Percentiles rank a stretch among this genome's conserved stretches.
phyloP scores from a whole-genome alignment of 2,329 filamentous ascomycete genomes.

The Botrytis cinerea region DNA sequence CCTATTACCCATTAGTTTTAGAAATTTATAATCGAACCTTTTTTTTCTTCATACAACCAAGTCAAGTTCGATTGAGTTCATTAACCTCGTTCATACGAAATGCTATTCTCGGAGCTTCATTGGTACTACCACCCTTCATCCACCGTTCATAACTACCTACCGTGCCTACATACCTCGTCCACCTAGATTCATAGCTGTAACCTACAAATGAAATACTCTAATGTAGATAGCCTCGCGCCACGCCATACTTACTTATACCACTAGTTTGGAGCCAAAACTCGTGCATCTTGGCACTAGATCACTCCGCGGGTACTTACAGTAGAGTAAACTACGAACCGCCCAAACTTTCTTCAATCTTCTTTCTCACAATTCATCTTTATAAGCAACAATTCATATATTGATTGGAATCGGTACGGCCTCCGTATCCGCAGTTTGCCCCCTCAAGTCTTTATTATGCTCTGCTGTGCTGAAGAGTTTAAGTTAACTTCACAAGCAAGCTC shows the following conservation, averaged over 20 bases:
- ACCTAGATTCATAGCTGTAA: neutral
- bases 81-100: neutral
- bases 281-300: neutral
- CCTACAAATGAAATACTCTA: neutral
- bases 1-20: neutral
- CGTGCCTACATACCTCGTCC: neutral
- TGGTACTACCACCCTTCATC: neutral
- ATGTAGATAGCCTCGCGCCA: neutral
- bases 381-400: neutral
- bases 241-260: neutral
- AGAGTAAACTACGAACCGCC: neutral
- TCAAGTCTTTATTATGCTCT: neutral
- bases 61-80: neutral
- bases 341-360: neutral
- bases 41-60: neutral
- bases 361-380: neutral
- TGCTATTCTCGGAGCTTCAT: neutral
- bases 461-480: neutral
- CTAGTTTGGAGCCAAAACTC: constrained; percentile 13
- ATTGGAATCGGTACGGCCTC: neutral
- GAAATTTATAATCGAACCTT: neutral
- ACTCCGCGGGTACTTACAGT: neutral
- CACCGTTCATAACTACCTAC: neutral
- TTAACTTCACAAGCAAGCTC: neutral
- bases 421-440: neutral